phyloP scores from a whole-genome alignment of 768 basidiomycete species.

The Boletus huronensis region DNA sequence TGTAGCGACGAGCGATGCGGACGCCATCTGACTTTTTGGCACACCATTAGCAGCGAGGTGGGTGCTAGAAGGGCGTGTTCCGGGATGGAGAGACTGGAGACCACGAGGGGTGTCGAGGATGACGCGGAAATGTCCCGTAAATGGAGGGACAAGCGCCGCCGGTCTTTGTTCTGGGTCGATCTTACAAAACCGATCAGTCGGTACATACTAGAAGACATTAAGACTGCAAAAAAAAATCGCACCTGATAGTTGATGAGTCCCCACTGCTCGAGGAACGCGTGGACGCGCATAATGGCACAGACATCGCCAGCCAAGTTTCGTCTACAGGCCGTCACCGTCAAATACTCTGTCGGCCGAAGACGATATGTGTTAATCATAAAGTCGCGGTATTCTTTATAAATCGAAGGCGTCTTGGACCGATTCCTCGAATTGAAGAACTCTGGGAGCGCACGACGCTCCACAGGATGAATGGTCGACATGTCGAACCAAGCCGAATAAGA shows the following conservation, averaged over 20 bases:
- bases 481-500: conserved; percentile 99
- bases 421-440: conserved; percentile 99
- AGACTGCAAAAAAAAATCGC: conserved; percentile 18
- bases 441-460: conserved; percentile 88
- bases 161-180: conserved; percentile 97
- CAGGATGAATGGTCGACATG: conserved; percentile 88
- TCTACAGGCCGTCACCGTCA: conserved; percentile 95
- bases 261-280: conserved; percentile 99
- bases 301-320: conserved; percentile 97
- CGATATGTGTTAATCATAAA: conserved; percentile 99
- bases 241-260: conserved; percentile 99
- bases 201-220: not conserved
- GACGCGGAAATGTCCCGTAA: conserved; percentile 98
- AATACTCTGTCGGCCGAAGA: conserved; percentile 88
- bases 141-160: conserved; percentile 91
- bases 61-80: conserved; percentile 55
- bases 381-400: conserved; percentile 99
- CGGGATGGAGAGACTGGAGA: conserved; percentile 88
- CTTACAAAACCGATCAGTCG: conserved; percentile 40
- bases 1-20: conserved; percentile 8
- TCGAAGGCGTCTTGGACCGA: conserved; percentile 89
- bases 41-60: conserved; percentile 48
- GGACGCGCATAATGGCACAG: conserved; percentile 97
- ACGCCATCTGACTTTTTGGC: conserved; percentile 33
- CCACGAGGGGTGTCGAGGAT: conserved; percentile 96